A percentile compares a stretch with the other conserved stretches of the same genome.
Conservation (phyloP, 306 rosid species). For the Sphenostylis stenocarpa region DNA sequence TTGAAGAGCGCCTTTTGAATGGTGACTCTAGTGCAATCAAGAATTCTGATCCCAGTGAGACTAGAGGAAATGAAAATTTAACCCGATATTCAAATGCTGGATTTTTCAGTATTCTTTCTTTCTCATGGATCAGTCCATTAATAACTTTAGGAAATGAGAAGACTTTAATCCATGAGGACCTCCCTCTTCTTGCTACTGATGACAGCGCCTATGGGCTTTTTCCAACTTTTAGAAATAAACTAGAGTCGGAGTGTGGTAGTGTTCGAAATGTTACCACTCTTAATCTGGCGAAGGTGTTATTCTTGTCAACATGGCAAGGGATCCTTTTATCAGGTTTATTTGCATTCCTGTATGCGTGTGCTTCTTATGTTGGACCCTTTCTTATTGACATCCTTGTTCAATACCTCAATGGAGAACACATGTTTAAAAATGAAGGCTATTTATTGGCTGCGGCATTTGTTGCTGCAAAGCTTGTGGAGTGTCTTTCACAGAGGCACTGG, state of each 20-base stretch:
- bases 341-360: constrained; percentile 43
- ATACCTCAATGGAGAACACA: constrained; percentile 59
- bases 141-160: constrained; percentile 63
- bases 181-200: constrained; percentile 59
- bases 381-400: constrained; percentile 72
- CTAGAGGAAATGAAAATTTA: constrained; percentile 37
- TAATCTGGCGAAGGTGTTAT: constrained; percentile 52
- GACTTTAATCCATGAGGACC: constrained; percentile 74
- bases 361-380: constrained; percentile 83
- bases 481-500: constrained; percentile 68
- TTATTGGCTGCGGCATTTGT: constrained; percentile 56
- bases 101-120: constrained; percentile 63
- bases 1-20: constrained; percentile 72
- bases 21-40: constrained; percentile 38
- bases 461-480: constrained; percentile 70
- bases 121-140: constrained; percentile 77
- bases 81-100: constrained; percentile 67
- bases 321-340: constrained; percentile 49
- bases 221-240: constrained; percentile 49
- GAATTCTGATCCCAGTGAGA: constrained; percentile 34
- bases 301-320: constrained; percentile 61
- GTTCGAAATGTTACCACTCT: constrained; percentile 48
- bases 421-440: constrained; percentile 58
- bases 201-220: constrained; percentile 60
- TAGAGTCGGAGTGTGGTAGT: constrained; percentile 52